phyloP scores from a whole-genome alignment of 371 early-diverging fungal species.

The Mortierella sp. region DNA sequence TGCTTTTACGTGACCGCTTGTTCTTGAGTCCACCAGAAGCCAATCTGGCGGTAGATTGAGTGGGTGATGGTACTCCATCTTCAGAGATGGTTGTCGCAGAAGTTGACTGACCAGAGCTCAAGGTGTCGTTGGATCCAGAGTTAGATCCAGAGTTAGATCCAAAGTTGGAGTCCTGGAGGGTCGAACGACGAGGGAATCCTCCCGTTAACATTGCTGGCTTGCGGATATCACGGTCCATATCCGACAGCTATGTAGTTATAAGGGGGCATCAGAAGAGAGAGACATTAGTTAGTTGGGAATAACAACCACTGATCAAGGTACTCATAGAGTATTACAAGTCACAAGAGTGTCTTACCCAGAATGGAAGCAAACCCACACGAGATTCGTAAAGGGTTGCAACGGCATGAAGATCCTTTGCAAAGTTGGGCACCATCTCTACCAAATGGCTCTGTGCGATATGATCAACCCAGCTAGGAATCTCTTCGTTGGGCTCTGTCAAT shows the following conservation, averaged over 20 bases:
- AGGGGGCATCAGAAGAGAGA: too few species aligned
- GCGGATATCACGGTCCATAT: slow-evolving; percentile 69
- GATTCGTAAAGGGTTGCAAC: slow-evolving; percentile 89
- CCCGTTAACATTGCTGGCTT: slow-evolving; percentile 59
- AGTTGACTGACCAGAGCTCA: slow-evolving; percentile 34
- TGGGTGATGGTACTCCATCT: background rate
- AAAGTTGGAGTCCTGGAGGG: slow-evolving; percentile 35
- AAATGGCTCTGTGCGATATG: slow-evolving; percentile 88
- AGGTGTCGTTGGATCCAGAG: slow-evolving; percentile 39
- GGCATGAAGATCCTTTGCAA: slow-evolving; percentile 98
- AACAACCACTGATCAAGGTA: too few species aligned
- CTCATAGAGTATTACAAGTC: background rate
- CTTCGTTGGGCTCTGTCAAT: slow-evolving; percentile 69
- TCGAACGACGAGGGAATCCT: slow-evolving; percentile 24
- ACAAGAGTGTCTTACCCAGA: slow-evolving; percentile 77
- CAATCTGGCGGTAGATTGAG: background rate
- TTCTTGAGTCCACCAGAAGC: slow-evolving; percentile 3
- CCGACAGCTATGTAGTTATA: slow-evolving; percentile 59
- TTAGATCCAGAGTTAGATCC: slow-evolving; percentile 52
- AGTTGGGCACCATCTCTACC: slow-evolving; percentile 97
- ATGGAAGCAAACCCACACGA: slow-evolving; percentile 92
- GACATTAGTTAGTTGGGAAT: slow-evolving; percentile 38
- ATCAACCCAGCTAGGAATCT: slow-evolving; percentile 92
- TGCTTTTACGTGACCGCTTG: slow-evolving; percentile 23
- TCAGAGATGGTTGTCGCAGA: slow-evolving; percentile 31